Evolutionary conservation across 1,284 basidiomycete species (phyloP), one percentile per base, ranked within the genome.

Genomic region (Mrakiaceae sp.): DNA sequence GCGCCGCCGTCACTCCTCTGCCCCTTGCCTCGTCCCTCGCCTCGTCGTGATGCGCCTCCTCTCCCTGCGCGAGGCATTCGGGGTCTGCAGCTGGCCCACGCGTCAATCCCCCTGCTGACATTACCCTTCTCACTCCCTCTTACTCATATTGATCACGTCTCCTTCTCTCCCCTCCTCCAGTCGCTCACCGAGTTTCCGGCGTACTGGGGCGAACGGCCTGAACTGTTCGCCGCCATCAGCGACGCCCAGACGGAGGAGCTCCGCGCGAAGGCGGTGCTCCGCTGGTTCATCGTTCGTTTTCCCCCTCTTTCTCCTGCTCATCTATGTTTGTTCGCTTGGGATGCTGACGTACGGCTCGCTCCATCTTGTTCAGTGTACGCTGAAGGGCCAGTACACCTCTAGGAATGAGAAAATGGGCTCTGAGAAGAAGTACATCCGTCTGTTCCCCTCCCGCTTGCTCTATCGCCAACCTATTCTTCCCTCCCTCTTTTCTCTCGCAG

Each of bases 311-410:
- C 40, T 42, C 50, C 16, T 58, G 50, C 54, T 61, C 44, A 62
- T 12, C 56, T 39, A 46, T 43, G 48, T 16, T 49, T 7, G 48
- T 16, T 8, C 9, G 11, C 10, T 49, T n/a, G 50, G 49, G 39
- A 27, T 12, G 40, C n/a, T 4, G 44, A 40, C 14, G 2, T 47
- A 10, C 12, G 52, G 39, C 54, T 10, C 12, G 50, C 7, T 40
- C 40, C 12, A 27, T 27, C 27, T 27, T 27, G 27, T 27, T 14
- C 68, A 87, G 85, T 85, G 86, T 70, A 97, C 93, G 0, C 82
- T 97, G 67, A 96, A 94, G 75, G 91, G 90, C 50, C 92, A 96
- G 73, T 96, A 96, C 77, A 96, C 90, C 14, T 90, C 89, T 49
- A 81, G 91, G 66, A 94, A 93, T 72, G 90, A 94, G 79, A 86